A percentile compares a stretch with the other conserved stretches of the same genome.
Evolutionary conservation across 306 rosid genomes (phyloP).

Genomic region (Castanopsis chinensis): DNA sequence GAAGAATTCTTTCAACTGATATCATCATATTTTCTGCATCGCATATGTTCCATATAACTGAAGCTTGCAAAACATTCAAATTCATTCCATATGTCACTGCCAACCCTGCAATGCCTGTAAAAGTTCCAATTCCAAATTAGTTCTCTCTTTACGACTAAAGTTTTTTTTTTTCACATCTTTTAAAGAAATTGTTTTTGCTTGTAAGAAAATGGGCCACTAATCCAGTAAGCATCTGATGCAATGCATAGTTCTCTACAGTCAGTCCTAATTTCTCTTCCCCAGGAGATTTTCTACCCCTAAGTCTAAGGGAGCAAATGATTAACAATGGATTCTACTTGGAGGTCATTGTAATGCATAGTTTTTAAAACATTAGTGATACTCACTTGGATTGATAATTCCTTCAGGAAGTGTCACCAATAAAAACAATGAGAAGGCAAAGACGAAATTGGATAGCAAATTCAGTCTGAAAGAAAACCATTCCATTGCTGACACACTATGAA

Average conservation of each 20-base stretch:
- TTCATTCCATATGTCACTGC: constrained; percentile 97
- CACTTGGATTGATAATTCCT: constrained; percentile 92
- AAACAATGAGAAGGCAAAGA: constrained; percentile 80
- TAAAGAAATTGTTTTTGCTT: not conserved
- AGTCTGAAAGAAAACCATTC: constrained; percentile 95
- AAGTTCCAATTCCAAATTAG: constrained; percentile 15
- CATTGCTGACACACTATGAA: constrained; percentile 90
- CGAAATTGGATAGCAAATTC: constrained; percentile 83
- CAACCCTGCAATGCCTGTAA: constrained; percentile 88
- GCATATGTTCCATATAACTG: constrained; percentile 88
- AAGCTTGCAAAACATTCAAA: constrained; percentile 82
- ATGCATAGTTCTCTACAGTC: not conserved
- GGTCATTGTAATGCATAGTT: not conserved
- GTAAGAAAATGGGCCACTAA: not conserved
- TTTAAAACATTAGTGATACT: constrained; percentile 29
- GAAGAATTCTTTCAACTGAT: constrained; percentile 89
- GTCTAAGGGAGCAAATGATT: not conserved
- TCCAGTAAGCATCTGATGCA: not conserved
- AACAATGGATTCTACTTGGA: not conserved
- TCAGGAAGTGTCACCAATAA: constrained; percentile 78
- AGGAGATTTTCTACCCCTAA: not conserved
- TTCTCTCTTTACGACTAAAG: not conserved
- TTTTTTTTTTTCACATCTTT: not conserved
- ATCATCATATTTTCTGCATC: constrained; percentile 95
- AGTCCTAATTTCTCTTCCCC: not conserved